Evolutionary conservation across 2,329 filamentous ascomycete species (phyloP), one percentile per base, ranked within the genome.

Genomic region (Biscogniauxia sp.): DNA sequence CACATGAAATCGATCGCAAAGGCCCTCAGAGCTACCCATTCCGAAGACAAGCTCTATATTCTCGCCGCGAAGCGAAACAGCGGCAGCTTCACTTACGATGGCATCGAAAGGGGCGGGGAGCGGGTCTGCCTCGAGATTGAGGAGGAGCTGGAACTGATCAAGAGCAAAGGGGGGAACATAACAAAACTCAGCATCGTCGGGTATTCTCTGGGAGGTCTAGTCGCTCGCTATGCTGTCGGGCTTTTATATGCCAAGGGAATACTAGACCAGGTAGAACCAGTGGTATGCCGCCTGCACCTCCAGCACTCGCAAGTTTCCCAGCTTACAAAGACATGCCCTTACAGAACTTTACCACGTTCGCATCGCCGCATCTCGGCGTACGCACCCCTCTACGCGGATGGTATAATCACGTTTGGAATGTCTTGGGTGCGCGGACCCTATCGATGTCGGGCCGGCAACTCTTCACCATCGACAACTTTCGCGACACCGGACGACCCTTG

Each of bases 291-390:
- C 8, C 20, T 49, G 41, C 41, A 23, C 26, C 20, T 26, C 17
- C 26, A 20, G 32, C 8, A 26, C 7, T 15, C n/a, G 15, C 17
- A 13, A 45, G 53, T 6, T 25, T 15, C 53, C 6, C n/a, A 5
- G 20, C 64, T 69, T 55, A 53, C 62, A 28, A 49, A n/a, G 20
- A 51, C 13, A 11, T 37, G 5, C 20, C 1, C 28, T 3, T 7
- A 8, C 64, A 89, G 84, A 97, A 96, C 80, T 97, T 98, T 76
- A 92, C 90, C 2, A 97, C 93, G 0, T 97, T 98, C 76, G 94
- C 91, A 5, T 89, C 90, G 32, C 94, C 91, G 23, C 91, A 93
- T 75, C 81, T 93, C 7, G 91, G 91, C n/a, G 89, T 90, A 1
- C 82, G 89, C 55, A 86, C 87, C 1, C 90, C 91, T 1, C 76